Evolutionary conservation across 2,329 filamentous ascomycete species (phyloP), one percentile per base, ranked within the genome.

Genomic region (Hawksworthiomyces lignivorus): DNA sequence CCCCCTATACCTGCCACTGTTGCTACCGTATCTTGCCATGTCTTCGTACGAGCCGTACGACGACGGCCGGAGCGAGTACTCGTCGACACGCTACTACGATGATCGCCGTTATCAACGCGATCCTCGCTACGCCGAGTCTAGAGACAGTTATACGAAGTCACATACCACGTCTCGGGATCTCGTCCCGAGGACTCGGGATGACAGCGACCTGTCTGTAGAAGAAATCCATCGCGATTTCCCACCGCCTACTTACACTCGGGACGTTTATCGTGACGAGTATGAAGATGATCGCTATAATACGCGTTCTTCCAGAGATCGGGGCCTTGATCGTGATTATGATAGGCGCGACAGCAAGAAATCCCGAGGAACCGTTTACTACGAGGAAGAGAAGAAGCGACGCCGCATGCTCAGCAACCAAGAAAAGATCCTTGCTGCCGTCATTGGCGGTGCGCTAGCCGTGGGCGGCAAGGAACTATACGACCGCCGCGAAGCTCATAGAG

Each of bases 151-250:
- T 50, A 57, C 67, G 43, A 66, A 65, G 49, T 59, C 62, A 22
- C 61, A 68, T 38, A 59, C 39, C 1, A 34, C 63, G 33, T 63
- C 65, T 22, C 70, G 67, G 45, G 75, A 79, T 31, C 64, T 82
- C 7, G 63, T 81, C 11, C 73, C 74, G 27, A 68, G 74, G 20
- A 58, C 67, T 37, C 80, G 83, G 50, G 82, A 89, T 58, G 82
- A 87, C 55, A 88, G 82, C 60, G 80, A 82, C 34, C 66, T 82
- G 20, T 81, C 81, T 3, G 64, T 94, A 56, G 89, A 95, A 64
- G 86, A 94, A 63, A 79, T 94, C 46, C 78, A 79, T 50, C 80
- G 87, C 51, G 85, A 94, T 52, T 94, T 94, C 55, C 86, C 86
- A 24, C 85, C 87, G 7, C 82, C 81, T 6, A 79, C 73, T 28